Base-by-base conservation (phyloP, 2,329 filamentous ascomycete genomes). In the Colletotrichum sp. region DNA sequence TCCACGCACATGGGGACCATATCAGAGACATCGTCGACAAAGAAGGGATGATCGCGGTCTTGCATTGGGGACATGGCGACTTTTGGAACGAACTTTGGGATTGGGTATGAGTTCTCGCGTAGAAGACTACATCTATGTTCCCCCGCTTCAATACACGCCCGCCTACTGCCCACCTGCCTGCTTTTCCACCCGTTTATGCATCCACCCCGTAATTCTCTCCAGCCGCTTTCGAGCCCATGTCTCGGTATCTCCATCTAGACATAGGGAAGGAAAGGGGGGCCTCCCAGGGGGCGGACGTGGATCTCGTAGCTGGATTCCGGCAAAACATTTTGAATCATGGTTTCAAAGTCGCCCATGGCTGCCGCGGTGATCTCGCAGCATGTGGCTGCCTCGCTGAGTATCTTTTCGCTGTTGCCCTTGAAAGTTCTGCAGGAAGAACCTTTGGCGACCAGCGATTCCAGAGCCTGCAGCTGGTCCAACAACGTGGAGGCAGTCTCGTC, bases 291-390 rank as follows among this genome's bases (percentile, higher is more conserved):
- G 19, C 39, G 39, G 39, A 44, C 19, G 19, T 44, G 39, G 19
- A 44, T 44, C 39, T 44, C 39, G 19, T 44, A n/a, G 39, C 39
- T 44, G 39, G 39, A n/a, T n/a, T n/a, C 19, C 39, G 39, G 39
- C 1, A 44, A 44, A 6, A 3, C 19, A 6, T n/a, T 4, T 0
- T n/a, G 39, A n/a, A 44, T 44, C 19, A 0, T n/a, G 8, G 39
- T 11, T 4, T n/a, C 44, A 13, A 48, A 48, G 6, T 48, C n/a
- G 6, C n/a, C 6, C 2, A 48, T 48, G 13, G 11, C 11, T 48
- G 11, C 44, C n/a, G 9, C n/a, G 44, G 44, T 48, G n/a, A 48
- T 22, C 44, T 48, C 44, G 44, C n/a, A 22, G 11, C 44, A 48
- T 22, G n/a, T 48, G 6, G 44, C n/a, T 22, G 44, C n/a, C 11